Base-by-base conservation (phyloP, 495 filamentous ascomycete genomes). In the Chaetomium cochliodes region DNA sequence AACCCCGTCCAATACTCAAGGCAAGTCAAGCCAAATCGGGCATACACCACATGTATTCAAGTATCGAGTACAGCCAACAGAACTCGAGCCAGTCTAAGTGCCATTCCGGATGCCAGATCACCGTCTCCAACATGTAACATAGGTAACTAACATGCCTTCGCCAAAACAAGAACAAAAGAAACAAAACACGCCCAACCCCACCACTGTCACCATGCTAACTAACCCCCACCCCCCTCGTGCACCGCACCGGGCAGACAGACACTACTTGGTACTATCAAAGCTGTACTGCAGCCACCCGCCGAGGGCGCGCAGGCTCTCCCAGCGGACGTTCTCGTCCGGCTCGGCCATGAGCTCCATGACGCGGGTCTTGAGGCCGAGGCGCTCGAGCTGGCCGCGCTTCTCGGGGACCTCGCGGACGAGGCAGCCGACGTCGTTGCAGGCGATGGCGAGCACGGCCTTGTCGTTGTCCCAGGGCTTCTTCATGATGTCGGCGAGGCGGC, bases 301-400 rank as follows among this genome's bases (percentile, higher is more conserved):
- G 53, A 99, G 88, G 13, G 96, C 93, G 60, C 89, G 87, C 77
- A 99, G 80, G 70, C 91, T 93, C 81, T 99, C 96, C 91, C 92
- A 98, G 70, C 96, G 83, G 16, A 98, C 91, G 63, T 87, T 84
- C 77, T 97, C 92, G 72, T 98, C 92, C 52, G 84, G 81, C 71
- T 96, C 90, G 61, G 82, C 86, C 96, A 99, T 99, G 70, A 98
- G 77, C 77, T 91, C 91, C 96, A 99, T 98, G 56, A 98, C 88
- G 61, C 91, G 83, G 8, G 83, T 84, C 83, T 99, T 98, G 60
- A 98, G 75, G 0, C 96, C 93, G n/a, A 92, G 71, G 74, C 88
- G 92, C 82, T 98, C 94, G 70, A 97, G 81, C 76, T 90, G 88
- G 37, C 77, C 76, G 67, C 93, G 81, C 76, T 88, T 90, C 78